A percentile compares a stretch with the other conserved stretches of the same genome.
These are phyloP conservation scores for Claviceps sp. DNA, from an alignment of 2,329 filamentous ascomycete species.

Conservation along the genomic window DNA sequence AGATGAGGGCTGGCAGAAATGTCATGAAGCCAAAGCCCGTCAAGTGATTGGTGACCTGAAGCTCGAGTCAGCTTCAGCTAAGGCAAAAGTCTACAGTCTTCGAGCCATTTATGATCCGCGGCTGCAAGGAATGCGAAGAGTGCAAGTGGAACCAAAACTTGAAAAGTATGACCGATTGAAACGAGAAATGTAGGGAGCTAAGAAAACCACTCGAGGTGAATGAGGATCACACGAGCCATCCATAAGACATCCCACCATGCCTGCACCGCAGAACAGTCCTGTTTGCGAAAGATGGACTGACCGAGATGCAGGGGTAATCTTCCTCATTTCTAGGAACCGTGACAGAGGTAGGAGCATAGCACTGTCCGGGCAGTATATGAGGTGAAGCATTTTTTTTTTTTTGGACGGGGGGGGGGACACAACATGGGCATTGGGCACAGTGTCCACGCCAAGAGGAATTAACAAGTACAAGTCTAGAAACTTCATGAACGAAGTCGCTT, in stretches of 20 bases:
- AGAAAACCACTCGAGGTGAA: constrained; percentile 43
- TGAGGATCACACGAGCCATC: constrained; percentile 49
- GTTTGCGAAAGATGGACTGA: constrained; percentile 54
- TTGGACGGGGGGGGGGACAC: background rate
- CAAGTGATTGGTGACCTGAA: constrained; percentile 19
- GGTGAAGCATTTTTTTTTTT: constrained; percentile 16
- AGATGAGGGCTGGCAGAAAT: constrained; percentile 52
- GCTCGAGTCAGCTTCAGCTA: constrained; percentile 9
- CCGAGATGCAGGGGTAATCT: constrained; percentile 58
- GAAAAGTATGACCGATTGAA: background rate
- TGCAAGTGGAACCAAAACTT: no score
- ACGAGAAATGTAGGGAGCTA: constrained; percentile 45
- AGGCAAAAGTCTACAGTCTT: no score
- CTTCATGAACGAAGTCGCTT: constrained; percentile 31
- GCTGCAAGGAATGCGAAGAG: background rate
- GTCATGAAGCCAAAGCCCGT: constrained; percentile 21
- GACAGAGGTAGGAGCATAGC: constrained; percentile 51
- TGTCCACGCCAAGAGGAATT: constrained; percentile 7
- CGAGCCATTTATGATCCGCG: background rate
- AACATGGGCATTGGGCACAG: constrained; percentile 5
- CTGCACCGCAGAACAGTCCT: constrained; percentile 51
- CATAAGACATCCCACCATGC: constrained; percentile 65
- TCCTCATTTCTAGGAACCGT: constrained; percentile 76
- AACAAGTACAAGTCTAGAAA: constrained; percentile 9
- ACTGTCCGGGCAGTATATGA: constrained; percentile 70